Evolutionary conservation across 768 basidiomycete species (phyloP), one percentile per base, ranked within the genome.

Genomic region (Ramaria rubella): DNA sequence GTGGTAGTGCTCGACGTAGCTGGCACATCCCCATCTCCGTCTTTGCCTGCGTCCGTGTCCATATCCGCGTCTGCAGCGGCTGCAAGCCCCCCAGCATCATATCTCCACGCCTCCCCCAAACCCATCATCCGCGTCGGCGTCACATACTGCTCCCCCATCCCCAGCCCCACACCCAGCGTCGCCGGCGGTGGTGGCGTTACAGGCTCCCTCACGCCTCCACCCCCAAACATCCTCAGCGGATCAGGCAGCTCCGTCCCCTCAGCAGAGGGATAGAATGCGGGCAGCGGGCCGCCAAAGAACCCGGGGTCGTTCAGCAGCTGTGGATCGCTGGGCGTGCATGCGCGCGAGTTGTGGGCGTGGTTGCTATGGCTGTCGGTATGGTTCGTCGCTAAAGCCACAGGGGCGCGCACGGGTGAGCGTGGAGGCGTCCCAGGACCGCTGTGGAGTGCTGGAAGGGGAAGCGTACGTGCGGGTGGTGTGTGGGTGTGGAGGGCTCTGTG

Each of bases 21-120:
- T n/a, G n/a, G n/a, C n/a, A n/a, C n/a, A n/a, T n/a, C 19, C 15
- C 45, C 45, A 46, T 11, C 11, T 23, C 45, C 17, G 12, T 46
- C 45, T 12, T 6, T 14, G 29, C 12, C 12, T 14, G 7, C n/a
- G n/a, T n/a, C n/a, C n/a, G n/a, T n/a, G n/a, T n/a, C n/a, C n/a
- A n/a, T n/a, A n/a, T n/a, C n/a, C 45, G 21, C 14, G 29, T 46
- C 17, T 27, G 29, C 45, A 24, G 45, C 24, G 8, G 19, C 4
- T 21, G n/a, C n/a, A n/a, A n/a, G n/a, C n/a, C n/a, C n/a, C n/a
- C n/a, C n/a, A n/a, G n/a, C n/a, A n/a, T 26, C 29, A 2, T 19
- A 30, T 27, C 36, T 31, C 52, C 40, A 54, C 6, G 52, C 38
- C 17, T 40, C 40, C 8, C 52, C 52, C 42, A 54, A 44, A n/a